Evolutionary conservation across 2,329 filamentous ascomycete species (phyloP).

Genomic region (Phoma sp.): DNA sequence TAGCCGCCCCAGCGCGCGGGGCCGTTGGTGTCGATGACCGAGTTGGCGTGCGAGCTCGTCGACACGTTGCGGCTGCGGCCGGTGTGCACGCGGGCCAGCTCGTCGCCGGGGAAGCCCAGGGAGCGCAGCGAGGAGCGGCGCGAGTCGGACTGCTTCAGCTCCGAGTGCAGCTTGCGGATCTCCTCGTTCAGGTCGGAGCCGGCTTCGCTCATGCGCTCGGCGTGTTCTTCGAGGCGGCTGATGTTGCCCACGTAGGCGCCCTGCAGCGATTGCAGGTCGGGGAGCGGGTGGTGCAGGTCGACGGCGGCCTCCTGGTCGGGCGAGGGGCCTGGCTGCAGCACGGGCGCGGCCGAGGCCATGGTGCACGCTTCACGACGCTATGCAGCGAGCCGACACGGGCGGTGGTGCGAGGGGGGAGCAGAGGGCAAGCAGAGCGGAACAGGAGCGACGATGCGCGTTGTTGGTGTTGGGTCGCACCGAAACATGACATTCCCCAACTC

Average conservation of each 20-base stretch:
- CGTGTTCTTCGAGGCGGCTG: slow-evolving; percentile 76
- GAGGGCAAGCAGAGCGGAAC: too few species aligned
- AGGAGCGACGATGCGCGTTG: too few species aligned
- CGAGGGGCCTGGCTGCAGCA: slow-evolving; percentile 22
- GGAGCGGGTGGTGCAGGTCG: slow-evolving; percentile 61
- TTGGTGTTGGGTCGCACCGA: slow-evolving; percentile 24
- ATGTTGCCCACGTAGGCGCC: slow-evolving; percentile 72
- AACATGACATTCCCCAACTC: slow-evolving; percentile 12
- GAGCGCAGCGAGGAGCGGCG: slow-evolving; percentile 69
- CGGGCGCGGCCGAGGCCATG: slow-evolving; percentile 29
- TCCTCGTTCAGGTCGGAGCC: slow-evolving; percentile 78
- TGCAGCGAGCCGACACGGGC: slow-evolving; percentile 5
- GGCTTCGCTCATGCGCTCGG: slow-evolving; percentile 75
- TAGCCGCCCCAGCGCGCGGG: slow-evolving; percentile 73
- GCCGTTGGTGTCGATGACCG: slow-evolving; percentile 74
- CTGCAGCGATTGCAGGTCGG: slow-evolving; percentile 68
- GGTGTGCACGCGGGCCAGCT: slow-evolving; percentile 34
- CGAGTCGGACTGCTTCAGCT: slow-evolving; percentile 74
- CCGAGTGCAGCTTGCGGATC: slow-evolving; percentile 75
- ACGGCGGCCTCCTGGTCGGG: slow-evolving; percentile 14
- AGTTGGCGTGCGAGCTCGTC: slow-evolving; percentile 57
- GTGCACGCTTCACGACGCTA: too few species aligned
- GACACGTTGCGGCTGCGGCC: slow-evolving; percentile 51
- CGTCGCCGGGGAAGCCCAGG: slow-evolving; percentile 49
- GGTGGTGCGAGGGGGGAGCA: not conserved